These are phyloP conservation scores for Neopestalotiopsis sp. DNA, from an alignment of 2,329 filamentous ascomycete genomes.

Conservation along the genomic window DNA sequence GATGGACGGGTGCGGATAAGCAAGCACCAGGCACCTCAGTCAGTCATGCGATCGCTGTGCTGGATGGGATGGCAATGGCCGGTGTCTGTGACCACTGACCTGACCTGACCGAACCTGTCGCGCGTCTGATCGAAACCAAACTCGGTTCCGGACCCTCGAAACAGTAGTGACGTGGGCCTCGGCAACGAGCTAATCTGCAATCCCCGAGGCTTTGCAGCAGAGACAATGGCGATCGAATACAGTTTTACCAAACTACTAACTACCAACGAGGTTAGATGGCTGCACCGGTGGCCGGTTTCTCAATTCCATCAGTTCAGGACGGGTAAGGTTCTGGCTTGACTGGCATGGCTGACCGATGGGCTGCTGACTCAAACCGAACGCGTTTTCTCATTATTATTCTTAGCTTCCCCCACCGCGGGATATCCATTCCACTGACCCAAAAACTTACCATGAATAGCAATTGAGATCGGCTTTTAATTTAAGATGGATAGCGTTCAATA, in stretches of 20 bases:
- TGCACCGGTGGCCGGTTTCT: background rate
- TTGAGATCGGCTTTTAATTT: conserved; percentile 1
- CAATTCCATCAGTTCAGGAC: too few relatives aligned
- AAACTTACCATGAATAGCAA: conserved; percentile 15
- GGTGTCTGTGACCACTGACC: background rate
- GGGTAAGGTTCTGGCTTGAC: too few relatives aligned
- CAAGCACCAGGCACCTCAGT: background rate
- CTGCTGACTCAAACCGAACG: too few relatives aligned
- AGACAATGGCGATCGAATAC: background rate
- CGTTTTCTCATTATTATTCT: too few relatives aligned
- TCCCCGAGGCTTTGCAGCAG: background rate
- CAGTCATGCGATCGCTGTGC: background rate
- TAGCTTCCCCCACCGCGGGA: background rate
- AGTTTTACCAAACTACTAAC: background rate
- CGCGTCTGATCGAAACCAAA: conserved; percentile 3
- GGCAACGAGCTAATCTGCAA: background rate
- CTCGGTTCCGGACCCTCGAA: conserved; percentile 4
- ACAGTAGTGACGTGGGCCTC: conserved; percentile 6
- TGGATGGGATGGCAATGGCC: background rate
- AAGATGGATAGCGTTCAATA: background rate
- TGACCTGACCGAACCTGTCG: too few relatives aligned
- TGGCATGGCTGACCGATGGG: too few relatives aligned
- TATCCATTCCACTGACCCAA: background rate
- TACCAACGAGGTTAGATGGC: background rate
- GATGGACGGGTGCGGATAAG: background rate